Evolutionary conservation across 2,329 filamentous ascomycete genomes (phyloP).

Genomic region (Talaromyces atroroseus): DNA sequence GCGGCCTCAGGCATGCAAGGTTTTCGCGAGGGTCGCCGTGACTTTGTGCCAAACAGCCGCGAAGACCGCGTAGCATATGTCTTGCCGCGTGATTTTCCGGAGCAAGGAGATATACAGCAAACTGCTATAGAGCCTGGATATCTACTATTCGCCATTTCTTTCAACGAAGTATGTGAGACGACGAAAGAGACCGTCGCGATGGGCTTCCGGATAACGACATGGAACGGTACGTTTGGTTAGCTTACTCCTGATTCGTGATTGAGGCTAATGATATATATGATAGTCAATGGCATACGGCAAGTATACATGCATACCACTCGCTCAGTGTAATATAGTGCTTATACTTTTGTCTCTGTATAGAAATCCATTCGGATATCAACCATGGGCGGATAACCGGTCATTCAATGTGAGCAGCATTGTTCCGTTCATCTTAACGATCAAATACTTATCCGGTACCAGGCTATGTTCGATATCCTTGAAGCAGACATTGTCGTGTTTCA

Average conservation of each 20-base stretch:
- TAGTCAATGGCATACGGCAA: conserved; percentile 75
- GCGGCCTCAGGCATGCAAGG: not conserved
- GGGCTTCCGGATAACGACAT: conserved; percentile 75
- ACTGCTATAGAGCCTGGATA: not conserved
- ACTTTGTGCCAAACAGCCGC: not conserved
- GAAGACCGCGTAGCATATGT: not conserved
- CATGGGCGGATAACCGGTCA: conserved; percentile 67
- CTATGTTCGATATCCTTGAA: conserved; percentile 91
- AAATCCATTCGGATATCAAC: conserved; percentile 78
- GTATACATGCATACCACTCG: conserved; percentile 8
- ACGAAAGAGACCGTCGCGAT: conserved; percentile 41
- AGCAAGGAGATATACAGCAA: too few relatives aligned
- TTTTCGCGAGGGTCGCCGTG: not conserved
- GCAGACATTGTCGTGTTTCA: conserved; percentile 93
- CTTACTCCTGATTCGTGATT: not conserved
- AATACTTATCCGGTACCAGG: conserved; percentile 39
- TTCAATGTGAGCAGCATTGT: conserved; percentile 52
- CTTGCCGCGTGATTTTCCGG: not conserved
- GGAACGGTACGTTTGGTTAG: conserved; percentile 61
- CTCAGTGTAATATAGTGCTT: not conserved
- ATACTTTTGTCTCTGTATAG: conserved; percentile 37
- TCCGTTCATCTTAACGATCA: not conserved
- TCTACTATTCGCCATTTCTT: not conserved
- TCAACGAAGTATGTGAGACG: not conserved
- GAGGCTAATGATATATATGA: conserved; percentile 7